phyloP scores from a whole-genome alignment of 2,329 filamentous ascomycete genomes.

The Venturia asperata region DNA sequence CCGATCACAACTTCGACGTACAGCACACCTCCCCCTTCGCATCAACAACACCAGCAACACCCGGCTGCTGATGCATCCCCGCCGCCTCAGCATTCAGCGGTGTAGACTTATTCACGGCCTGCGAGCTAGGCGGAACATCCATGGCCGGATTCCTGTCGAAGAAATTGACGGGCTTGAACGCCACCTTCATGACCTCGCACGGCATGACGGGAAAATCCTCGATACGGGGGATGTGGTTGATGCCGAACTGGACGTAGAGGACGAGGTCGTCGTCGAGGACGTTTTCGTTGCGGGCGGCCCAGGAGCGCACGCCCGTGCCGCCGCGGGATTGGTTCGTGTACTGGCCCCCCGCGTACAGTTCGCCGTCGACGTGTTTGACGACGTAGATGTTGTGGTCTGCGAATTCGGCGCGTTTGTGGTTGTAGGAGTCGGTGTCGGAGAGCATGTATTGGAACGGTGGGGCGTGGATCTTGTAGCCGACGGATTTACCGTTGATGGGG shows the following conservation, averaged over 20 bases:
- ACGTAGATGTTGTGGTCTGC: slow-evolving; percentile 54
- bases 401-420: slow-evolving; percentile 53
- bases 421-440: slow-evolving; percentile 46
- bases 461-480: slow-evolving; percentile 45
- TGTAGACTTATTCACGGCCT: slow-evolving; percentile 41
- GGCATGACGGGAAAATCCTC: slow-evolving; percentile 57
- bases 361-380: slow-evolving; percentile 49
- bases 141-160: slow-evolving; percentile 52
- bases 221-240: slow-evolving; percentile 49
- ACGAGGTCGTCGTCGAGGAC: slow-evolving; percentile 52
- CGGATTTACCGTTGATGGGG: slow-evolving; percentile 42
- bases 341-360: slow-evolving; percentile 53
- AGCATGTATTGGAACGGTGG: slow-evolving; percentile 46
- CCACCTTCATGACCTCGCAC: slow-evolving; percentile 50
- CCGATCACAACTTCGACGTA: slow-evolving; percentile 27
- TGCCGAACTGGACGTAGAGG: slow-evolving; percentile 50
- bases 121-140: slow-evolving; percentile 49
- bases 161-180: slow-evolving; percentile 53
- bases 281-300: slow-evolving; percentile 46
- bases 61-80: slow-evolving; percentile 22
- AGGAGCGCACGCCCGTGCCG: slow-evolving; percentile 41
- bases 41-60: not conserved
- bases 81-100: slow-evolving; percentile 32
- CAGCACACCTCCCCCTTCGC: slow-evolving; percentile 33
- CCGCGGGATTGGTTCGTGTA: slow-evolving; percentile 55